Conservation (phyloP, 257 asterid species). For the Hygrophila difformis region DNA sequence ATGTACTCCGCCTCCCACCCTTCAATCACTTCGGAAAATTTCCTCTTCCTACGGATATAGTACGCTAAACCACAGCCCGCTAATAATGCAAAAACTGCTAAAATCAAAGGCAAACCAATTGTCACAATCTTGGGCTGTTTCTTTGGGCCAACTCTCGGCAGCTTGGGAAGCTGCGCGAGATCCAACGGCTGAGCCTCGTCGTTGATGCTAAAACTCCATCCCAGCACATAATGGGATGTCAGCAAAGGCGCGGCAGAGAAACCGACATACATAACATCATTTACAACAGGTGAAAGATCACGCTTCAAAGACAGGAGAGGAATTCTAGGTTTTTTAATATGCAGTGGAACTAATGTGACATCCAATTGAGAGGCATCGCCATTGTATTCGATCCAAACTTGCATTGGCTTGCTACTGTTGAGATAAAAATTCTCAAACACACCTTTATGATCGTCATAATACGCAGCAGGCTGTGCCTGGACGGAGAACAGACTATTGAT, state of each 20-base stretch:
- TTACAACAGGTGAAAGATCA: constrained; percentile 34
- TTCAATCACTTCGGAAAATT: constrained; percentile 49
- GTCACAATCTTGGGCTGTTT: constrained; percentile 19
- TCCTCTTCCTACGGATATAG: constrained; percentile 25
- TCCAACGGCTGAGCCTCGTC: constrained; percentile 31
- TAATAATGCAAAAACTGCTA: not conserved
- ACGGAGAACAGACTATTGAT: constrained; percentile 31
- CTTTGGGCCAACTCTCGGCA: constrained; percentile 44
- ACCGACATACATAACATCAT: constrained; percentile 47
- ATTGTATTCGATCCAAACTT: constrained; percentile 51
- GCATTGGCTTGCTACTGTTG: constrained; percentile 32
- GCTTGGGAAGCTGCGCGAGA: constrained; percentile 44
- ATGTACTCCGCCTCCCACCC: constrained; percentile 54
- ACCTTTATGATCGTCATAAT: constrained; percentile 18
- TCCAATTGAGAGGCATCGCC: constrained; percentile 15
- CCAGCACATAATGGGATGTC: constrained; percentile 45
- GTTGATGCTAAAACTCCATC: constrained; percentile 51
- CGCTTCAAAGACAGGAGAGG: constrained; percentile 28
- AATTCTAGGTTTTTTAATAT: constrained; percentile 24
- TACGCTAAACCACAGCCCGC: constrained; percentile 6
- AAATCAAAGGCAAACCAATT: constrained; percentile 28
- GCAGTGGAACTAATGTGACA: constrained; percentile 41
- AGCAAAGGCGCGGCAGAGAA: constrained; percentile 46
- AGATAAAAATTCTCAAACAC: constrained; percentile 33
- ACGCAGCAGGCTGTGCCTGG: constrained; percentile 26